Evolutionary conservation across 129 eudicot genomes (phyloP), one percentile per base, ranked within the genome.

Genomic region (Artemisia annua): DNA sequence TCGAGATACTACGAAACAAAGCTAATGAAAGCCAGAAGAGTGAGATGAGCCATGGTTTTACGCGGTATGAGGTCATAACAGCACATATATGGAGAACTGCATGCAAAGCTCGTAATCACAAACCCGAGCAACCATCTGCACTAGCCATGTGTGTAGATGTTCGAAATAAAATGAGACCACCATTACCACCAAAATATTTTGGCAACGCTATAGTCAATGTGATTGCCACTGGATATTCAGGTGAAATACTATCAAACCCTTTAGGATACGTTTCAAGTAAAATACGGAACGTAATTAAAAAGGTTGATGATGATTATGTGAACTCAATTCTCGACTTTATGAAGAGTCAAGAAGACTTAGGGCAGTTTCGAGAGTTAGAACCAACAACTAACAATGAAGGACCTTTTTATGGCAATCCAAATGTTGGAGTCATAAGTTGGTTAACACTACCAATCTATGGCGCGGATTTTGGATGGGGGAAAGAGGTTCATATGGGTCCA

Each of bases 391-490:
- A 55, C 7, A 65, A 66, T 2, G 78, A 79, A 48, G 83, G 71
- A 16, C 74, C 56, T 3, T 82, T 48, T 43, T 74, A 77, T 32
- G 89, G 87, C 0, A 82, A 86, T 43, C 89, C 89, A 15, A 84
- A 84, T 69, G 22, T 85, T 4, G 79, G 72, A n/a, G 88, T 85
- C 19, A 78, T 77, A 65, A 89, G 93, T 55, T 87, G 96, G 92
- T 54, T 78, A 9, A 75, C 63, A 1, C 49, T 89, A 3, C 88
- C 88, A 3, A 39, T 80, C 1, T 75, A 66, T 26, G 90, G 83
- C 8, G 53, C 85, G 3, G 87, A 89, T 80, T 87, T 89, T 48
- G 96, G 96, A 7, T 89, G 92, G 90, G 89, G 89, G 63, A 78
- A 77, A 71, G 83, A 81, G 81, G 16, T 74, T 12, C 73, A 77